These are phyloP conservation scores for Geotrichum carabidarum DNA, from an alignment of 1,139 yeast species.

Conservation along the genomic window DNA sequence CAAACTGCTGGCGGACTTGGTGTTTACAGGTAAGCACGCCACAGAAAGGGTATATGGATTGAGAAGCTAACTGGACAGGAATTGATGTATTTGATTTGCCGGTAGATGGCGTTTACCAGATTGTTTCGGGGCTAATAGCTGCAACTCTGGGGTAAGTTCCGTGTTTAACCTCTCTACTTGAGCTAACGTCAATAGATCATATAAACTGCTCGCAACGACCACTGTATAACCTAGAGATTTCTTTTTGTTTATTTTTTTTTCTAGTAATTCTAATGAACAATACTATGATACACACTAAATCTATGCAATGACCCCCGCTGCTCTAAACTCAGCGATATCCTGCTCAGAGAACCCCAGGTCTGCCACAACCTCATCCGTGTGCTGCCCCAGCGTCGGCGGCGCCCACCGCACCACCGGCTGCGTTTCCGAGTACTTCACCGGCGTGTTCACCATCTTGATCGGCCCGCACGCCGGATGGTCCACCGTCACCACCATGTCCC, in stretches of 20 bases:
- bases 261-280: background rate
- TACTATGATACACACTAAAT: background rate
- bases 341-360: slow-evolving; percentile 27
- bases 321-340: slow-evolving; percentile 24
- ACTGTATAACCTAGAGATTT: too few relatives aligned
- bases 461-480: slow-evolving; percentile 38
- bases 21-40: slow-evolving; percentile 25
- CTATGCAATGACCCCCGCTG: slow-evolving; percentile 31
- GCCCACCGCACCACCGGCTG: slow-evolving; percentile 36
- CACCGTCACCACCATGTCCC: slow-evolving; percentile 39
- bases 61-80: background rate
- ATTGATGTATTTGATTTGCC: slow-evolving; percentile 10
- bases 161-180: background rate
- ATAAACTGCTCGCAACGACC: background rate
- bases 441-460: slow-evolving; percentile 39
- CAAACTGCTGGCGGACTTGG: slow-evolving; percentile 30
- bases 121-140: slow-evolving; percentile 5
- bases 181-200: background rate
- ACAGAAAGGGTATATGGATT: background rate
- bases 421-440: slow-evolving; percentile 40
- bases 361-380: slow-evolving; percentile 32
- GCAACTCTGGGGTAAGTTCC: slow-evolving; percentile 9
- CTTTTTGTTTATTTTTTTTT: too few relatives aligned
- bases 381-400: slow-evolving; percentile 42
- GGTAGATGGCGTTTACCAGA: slow-evolving; percentile 4